Conservation (phyloP, 202 grass and related monocot genomes). For the Carex arenaria region DNA sequence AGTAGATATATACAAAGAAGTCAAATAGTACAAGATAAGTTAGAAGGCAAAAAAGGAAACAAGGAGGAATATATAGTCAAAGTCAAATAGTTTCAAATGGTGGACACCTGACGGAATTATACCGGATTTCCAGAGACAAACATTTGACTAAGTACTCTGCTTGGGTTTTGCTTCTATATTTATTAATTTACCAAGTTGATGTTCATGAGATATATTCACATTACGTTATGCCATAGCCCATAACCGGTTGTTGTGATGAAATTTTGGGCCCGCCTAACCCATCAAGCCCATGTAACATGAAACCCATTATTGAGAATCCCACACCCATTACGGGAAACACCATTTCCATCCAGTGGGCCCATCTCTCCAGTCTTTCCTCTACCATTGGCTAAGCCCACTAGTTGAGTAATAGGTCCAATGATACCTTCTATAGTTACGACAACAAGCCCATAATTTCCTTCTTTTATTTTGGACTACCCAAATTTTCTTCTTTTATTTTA, state of each 20-base stretch:
- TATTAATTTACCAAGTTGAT: background rate
- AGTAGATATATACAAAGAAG: background rate
- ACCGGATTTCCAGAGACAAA: slow-evolving; percentile 9
- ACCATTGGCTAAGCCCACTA: background rate
- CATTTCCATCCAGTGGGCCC: too few relatives aligned
- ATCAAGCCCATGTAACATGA: background rate
- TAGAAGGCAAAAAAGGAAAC: background rate
- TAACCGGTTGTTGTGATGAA: too few relatives aligned
- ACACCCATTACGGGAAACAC: too few relatives aligned
- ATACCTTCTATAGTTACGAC: background rate
- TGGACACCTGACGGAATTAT: slow-evolving; percentile 10
- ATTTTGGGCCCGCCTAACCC: background rate
- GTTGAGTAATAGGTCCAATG: background rate
- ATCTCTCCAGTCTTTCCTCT: too few relatives aligned
- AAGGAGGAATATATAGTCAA: background rate
- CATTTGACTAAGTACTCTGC: background rate
- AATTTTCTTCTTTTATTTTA: too few relatives aligned
- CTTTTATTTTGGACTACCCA: too few relatives aligned
- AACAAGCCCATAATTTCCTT: background rate
- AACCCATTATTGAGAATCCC: too few relatives aligned
- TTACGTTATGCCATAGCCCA: background rate
- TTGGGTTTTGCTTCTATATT: background rate
- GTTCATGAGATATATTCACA: background rate
- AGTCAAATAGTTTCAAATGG: slow-evolving; percentile 20
- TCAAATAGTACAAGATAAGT: background rate